Evolutionary conservation across 306 rosid species (phyloP), one percentile per base, ranked within the genome.

Genomic region (Vicia faba): DNA sequence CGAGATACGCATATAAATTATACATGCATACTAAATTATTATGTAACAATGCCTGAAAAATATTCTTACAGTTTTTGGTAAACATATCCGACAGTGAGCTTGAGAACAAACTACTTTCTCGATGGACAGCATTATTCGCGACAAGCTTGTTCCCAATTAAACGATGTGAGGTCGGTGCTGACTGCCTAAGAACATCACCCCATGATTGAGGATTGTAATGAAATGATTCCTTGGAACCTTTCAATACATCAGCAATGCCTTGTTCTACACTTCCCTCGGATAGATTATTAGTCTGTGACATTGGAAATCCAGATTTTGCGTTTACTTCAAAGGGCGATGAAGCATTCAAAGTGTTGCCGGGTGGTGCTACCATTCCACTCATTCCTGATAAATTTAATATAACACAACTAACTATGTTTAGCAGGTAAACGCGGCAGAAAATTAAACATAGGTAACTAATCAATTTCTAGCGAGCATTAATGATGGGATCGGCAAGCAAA

Each of bases 21-120:
- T 7, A 33, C 38, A 33, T 33, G 9, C 38, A 33, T 33, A 33
- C 38, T 33, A 9, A 7, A 33, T 7, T 33, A 7, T 8, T 33
- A 33, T 3, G 50, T 31, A 70, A 31, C 49, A 13, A 71, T 41
- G 55, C 70, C 69, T 28, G 61, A 61, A 59, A 73, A 16, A 59
- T 35, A 53, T 51, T 68, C 96, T 83, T 85, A 89, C 96, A 44
- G 75, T 89, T 87, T 70, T 74, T 77, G 78, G 69, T 78, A 78
- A 85, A 89, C 48, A 83, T 62, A 25, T 89, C 96, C 10, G 96
- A 83, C 50, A 89, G 38, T 1, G 96, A 89, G 75, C 96, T 87
- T 55, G 91, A 89, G 74, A 85, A 89, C 63, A 89, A 83, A 72
- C 86, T 81, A 68, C 87, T 80, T 82, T 89, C 96, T 45, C 67